Base-by-base conservation (phyloP, 768 basidiomycete species). In the Rubroboletus satanas region DNA sequence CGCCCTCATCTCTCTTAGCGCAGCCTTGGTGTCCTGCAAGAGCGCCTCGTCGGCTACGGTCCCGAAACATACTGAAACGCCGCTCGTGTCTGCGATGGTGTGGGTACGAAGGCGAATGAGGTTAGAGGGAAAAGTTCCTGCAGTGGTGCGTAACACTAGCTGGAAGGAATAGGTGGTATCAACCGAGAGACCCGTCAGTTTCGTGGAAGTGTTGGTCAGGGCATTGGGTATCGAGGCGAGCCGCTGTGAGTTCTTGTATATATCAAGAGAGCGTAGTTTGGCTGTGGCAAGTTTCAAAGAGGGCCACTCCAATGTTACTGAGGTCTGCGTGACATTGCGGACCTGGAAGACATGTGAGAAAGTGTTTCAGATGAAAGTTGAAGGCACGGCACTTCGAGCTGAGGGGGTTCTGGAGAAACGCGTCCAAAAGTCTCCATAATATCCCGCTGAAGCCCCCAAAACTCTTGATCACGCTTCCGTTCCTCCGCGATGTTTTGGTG, bases 251-350 rank as follows among this genome's bases (percentile, higher is more conserved):
- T 98, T 98, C 62, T 90, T 85, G 77, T 93, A 96, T 62, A 98
- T 92, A 64, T 96, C 93, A 29, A 99, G 78, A 0, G 89, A 89
- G 55, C 95, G 83, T 26, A 98, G 74, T 65, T 88, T 89, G 12
- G 94, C 84, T 1, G 85, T 89, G 0, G 93, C 97, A 15, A 98
- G 82, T 51, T 90, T 75, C 18, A 98, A 74, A 35, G 82, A 69
- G 4, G 92, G 89, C 97, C 97, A 99, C 76, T 99, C 95, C 21
- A 99, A 80, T 2, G 94, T 95, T 3, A 95, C 93, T 9, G 90
- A 94, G 1, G 97, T 99, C 77, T 99, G 97, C 0, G 97, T 98
- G 46, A 92, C 84, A 64, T 97, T 94, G 42, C 95, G 85, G 18
- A 98, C 81, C 85, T 93, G 62, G 10, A 51, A 41, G 51, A 32